Evolutionary conservation across 2,329 filamentous ascomycete species (phyloP).

Genomic region (Xylariales sp.): DNA sequence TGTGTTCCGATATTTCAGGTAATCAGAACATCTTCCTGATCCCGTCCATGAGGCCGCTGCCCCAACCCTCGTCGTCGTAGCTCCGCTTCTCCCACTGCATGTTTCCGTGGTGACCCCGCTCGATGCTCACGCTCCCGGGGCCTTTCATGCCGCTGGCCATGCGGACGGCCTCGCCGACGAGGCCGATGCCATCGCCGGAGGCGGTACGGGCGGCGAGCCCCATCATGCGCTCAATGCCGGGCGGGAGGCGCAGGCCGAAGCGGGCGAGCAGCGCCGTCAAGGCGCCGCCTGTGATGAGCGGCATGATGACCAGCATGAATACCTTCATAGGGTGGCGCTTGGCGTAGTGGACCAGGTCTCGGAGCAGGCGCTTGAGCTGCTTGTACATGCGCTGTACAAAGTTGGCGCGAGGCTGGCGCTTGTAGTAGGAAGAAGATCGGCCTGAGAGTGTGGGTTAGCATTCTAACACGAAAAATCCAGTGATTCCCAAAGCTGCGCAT

Average conservation of each 20-base stretch:
- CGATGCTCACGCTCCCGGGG: conserved; percentile 22
- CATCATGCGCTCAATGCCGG: conserved; percentile 54
- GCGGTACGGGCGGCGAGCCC: conserved; percentile 47
- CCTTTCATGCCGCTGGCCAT: conserved; percentile 38
- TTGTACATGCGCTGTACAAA: conserved; percentile 72
- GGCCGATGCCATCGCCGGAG: conserved; percentile 40
- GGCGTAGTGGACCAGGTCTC: conserved; percentile 77
- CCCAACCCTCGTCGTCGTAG: conserved; percentile 22
- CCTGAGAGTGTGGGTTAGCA: too few species aligned
- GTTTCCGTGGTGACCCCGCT: conserved; percentile 26
- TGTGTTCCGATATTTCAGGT: too few species aligned
- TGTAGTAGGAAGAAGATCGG: conserved; percentile 64
- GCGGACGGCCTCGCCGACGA: conserved; percentile 51
- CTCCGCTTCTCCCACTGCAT: conserved; percentile 33
- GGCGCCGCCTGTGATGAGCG: conserved; percentile 78
- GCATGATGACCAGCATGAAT: conserved; percentile 82
- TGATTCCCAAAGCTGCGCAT: too few species aligned
- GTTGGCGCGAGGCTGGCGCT: conserved; percentile 74
- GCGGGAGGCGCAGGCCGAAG: conserved; percentile 75
- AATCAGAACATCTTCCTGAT: conserved; percentile 9
- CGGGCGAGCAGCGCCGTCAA: conserved; percentile 71
- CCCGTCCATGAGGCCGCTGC: conserved; percentile 18
- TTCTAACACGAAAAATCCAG: background rate
- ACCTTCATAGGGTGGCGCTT: conserved; percentile 83
- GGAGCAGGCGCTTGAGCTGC: conserved; percentile 73